Evolutionary conservation across 352 stramenopile species (phyloP).

Genomic region (Globisporangium solare): DNA sequence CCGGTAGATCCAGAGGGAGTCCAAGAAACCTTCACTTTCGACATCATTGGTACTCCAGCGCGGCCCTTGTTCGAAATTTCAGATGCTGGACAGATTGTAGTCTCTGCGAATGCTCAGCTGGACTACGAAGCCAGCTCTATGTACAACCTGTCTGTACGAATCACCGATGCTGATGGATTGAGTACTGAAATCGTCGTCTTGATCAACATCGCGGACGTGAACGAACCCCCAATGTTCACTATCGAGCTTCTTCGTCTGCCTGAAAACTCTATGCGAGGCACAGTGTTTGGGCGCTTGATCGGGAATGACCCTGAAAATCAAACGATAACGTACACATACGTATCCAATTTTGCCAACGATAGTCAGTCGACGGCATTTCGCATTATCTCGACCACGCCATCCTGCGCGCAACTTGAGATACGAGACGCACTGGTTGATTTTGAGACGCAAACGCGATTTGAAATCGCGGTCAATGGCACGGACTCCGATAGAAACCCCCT

Average conservation of each 20-base stretch:
- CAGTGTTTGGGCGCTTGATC: constrained; percentile 28
- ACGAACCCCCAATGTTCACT: constrained; percentile 22
- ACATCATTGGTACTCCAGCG: constrained; percentile 6
- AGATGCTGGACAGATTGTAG: constrained; percentile 2
- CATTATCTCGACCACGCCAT: constrained; percentile 27
- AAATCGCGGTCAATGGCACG: constrained; percentile 31
- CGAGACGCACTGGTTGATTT: constrained; percentile 31
- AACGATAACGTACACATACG: constrained; percentile 29
- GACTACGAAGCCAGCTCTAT: constrained; percentile 12
- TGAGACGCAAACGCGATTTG: constrained; percentile 29
- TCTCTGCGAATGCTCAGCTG: constrained; percentile 5
- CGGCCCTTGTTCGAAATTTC: constrained; percentile 9
- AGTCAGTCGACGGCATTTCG: constrained; percentile 27
- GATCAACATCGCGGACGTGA: constrained; percentile 25
- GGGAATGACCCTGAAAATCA: constrained; percentile 52
- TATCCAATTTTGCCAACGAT: constrained; percentile 20
- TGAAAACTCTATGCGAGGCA: constrained; percentile 40
- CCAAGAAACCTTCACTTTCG: constrained; percentile 2
- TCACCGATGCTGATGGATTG: constrained; percentile 20
- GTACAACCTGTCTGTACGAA: constrained; percentile 18
- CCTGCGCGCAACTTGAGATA: constrained; percentile 39
- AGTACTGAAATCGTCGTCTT: constrained; percentile 9
- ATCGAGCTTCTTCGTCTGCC: constrained; percentile 15
- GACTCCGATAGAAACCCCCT: constrained; percentile 25
- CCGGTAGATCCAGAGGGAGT: constrained; percentile 4